A percentile compares a stretch with the other conserved stretches of the same genome.
Conservation (phyloP, 2,329 filamentous ascomycete species). For the Colletotrichum cereale region DNA sequence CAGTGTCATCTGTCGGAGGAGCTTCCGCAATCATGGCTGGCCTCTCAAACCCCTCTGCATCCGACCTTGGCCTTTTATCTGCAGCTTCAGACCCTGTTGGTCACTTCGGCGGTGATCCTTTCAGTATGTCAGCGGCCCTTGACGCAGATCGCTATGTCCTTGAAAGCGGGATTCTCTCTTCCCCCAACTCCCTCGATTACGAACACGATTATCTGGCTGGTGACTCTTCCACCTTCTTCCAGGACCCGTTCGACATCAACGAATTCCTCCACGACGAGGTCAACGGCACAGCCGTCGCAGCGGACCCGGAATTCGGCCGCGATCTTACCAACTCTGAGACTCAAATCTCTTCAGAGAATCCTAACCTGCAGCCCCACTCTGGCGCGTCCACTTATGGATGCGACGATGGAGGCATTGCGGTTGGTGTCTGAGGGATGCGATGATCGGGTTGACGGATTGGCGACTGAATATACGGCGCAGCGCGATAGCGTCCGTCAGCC, state of each 20-base stretch:
- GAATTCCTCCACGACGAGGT: conserved; percentile 69
- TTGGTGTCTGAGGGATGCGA: conserved; percentile 72
- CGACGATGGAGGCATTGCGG: conserved; percentile 80
- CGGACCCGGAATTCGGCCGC: conserved; percentile 65
- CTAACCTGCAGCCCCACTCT: conserved; percentile 80
- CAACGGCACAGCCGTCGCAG: conserved; percentile 62
- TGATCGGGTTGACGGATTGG: conserved; percentile 57
- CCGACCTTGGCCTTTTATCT: conserved; percentile 60
- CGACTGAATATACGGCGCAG: conserved; percentile 51
- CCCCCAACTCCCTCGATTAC: conserved; percentile 75
- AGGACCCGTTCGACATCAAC: conserved; percentile 63
- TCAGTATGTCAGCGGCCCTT: conserved; percentile 76
- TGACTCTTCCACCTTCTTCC: conserved; percentile 65
- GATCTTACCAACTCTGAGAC: conserved; percentile 69
- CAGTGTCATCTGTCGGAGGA: conserved; percentile 97
- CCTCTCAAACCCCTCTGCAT: conserved; percentile 57
- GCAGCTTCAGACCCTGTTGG: conserved; percentile 71
- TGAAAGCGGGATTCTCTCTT: conserved; percentile 82
- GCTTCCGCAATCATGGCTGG: conserved; percentile 61
- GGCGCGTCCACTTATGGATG: conserved; percentile 80
- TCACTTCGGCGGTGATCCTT: conserved; percentile 77
- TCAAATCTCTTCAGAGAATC: conserved; percentile 73
- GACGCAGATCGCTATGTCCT: conserved; percentile 80
- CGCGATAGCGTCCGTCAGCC: conserved; percentile 53
- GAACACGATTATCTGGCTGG: conserved; percentile 76